Conservation (phyloP, 176 grass and related monocot genomes). For the Chrysopogon serrulatus region DNA sequence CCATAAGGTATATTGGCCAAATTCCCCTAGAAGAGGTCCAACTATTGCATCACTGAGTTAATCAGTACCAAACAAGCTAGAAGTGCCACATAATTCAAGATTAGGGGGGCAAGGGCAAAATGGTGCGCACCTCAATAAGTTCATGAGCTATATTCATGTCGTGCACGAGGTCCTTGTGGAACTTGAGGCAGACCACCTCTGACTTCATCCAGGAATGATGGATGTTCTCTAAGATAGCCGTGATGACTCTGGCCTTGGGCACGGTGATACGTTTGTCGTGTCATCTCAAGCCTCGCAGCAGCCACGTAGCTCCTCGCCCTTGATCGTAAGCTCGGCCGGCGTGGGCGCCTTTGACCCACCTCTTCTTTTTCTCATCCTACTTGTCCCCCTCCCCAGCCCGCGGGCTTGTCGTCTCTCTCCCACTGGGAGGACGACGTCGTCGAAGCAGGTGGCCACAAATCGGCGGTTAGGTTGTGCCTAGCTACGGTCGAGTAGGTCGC, state of each 20-base stretch:
- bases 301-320: constrained; percentile 70
- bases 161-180: constrained; percentile 74
- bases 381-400: background rate
- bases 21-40: too few relatives aligned
- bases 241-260: constrained; percentile 84
- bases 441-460: constrained; percentile 1
- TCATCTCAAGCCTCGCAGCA: constrained; percentile 64
- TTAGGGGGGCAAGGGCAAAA: background rate
- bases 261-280: constrained; percentile 80
- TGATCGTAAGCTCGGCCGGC: constrained; percentile 79
- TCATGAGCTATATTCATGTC: constrained; percentile 90
- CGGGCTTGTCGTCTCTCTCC: constrained; percentile 48
- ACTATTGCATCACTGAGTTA: background rate
- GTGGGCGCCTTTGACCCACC: constrained; percentile 66
- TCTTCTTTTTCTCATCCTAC: constrained; percentile 37
- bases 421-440: constrained; percentile 58
- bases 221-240: constrained; percentile 69
- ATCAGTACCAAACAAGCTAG: background rate
- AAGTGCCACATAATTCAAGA: background rate
- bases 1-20: too few relatives aligned
- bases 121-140: constrained; percentile 68
- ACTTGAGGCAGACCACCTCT: constrained; percentile 82
- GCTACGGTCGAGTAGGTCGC: constrained; percentile 75
- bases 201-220: constrained; percentile 88
- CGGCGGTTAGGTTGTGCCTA: constrained; percentile 63